phyloP scores from a whole-genome alignment of 768 basidiomycete genomes.

The Hypholoma sublateritium region DNA sequence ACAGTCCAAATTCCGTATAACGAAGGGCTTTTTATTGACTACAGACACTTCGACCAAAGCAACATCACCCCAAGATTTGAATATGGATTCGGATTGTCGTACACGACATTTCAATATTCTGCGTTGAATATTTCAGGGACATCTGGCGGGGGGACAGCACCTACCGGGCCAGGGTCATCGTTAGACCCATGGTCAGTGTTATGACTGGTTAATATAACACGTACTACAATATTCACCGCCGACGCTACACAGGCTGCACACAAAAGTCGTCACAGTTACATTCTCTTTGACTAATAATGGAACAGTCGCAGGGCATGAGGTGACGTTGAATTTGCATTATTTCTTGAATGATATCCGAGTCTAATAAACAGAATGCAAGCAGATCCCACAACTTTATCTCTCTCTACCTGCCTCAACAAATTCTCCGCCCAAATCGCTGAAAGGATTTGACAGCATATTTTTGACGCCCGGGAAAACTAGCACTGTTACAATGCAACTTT shows the following conservation, averaged over 20 bases:
- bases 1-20: constrained; percentile 53
- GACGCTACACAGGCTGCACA: constrained; percentile 44
- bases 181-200: constrained; percentile 46
- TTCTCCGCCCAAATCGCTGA: constrained; percentile 49
- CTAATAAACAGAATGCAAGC: neutral
- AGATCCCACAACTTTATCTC: constrained; percentile 60
- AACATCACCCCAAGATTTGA: constrained; percentile 47
- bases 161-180: constrained; percentile 47
- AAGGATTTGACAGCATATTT: constrained; percentile 56
- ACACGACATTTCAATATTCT: constrained; percentile 57
- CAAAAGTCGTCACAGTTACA: constrained; percentile 48
- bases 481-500: constrained; percentile 46
- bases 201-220: neutral
- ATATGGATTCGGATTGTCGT: constrained; percentile 54
- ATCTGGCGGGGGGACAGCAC: constrained; percentile 40
- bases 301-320: constrained; percentile 53
- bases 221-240: neutral
- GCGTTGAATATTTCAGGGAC: constrained; percentile 41
- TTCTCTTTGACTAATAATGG: constrained; percentile 58
- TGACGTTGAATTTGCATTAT: constrained; percentile 18
- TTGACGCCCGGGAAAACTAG: constrained; percentile 42
- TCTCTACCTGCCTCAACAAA: constrained; percentile 46
- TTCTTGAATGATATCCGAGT: neutral
- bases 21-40: constrained; percentile 59
- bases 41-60: constrained; percentile 54